Base-by-base conservation (phyloP, 768 basidiomycete genomes). In the Pholiota conissans region DNA sequence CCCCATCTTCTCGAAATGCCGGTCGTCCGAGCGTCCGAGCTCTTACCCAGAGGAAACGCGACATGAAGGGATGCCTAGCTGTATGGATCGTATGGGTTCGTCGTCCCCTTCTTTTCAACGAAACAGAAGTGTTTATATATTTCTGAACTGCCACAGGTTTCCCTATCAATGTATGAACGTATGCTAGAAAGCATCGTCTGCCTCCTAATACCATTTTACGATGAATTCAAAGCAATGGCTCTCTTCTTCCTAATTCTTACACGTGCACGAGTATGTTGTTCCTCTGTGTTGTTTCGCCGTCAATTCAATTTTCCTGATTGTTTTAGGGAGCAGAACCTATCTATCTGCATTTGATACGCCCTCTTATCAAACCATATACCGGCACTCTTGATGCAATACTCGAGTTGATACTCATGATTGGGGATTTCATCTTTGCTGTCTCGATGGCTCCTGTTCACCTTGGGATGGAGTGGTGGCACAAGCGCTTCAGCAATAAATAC, bases 31-130 rank as follows among this genome's bases (percentile, higher is more conserved):
- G 86, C 62, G 71, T 80, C 18, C 82, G 87, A 32, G 89, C 90
- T 10, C 68, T 87, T 61, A 80, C 86, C 24, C 87, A 88, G 69
- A 79, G 92, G 65, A 94, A 94, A 70, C 82, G 92, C 58, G 84
- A 87, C 66, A 88, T 94, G 81, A 94, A 94, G 70, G 91, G 91
- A 18, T 86, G 85, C 67, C 74, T 94, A 48, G 84, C 90, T 34
- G 83, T 93, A 13, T 94, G 93, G 93, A 78, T 91, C 40, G 85
- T 94, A 61, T 94, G 90, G 89, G 92, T 91, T 74, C 73, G 76
- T 71, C 52, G 10, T 22, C 35, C 42, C 24, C 16, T 8, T 30
- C 28, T 40, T 46, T 49, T 13, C 18, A 57, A 6, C 22, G 24
- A 30, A 18, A 39, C 55, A 34, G 35, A 18, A 56, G 48, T 26